Conservation (phyloP, 352 stramenopile genomes). For the Peronospora belbahrii region DNA sequence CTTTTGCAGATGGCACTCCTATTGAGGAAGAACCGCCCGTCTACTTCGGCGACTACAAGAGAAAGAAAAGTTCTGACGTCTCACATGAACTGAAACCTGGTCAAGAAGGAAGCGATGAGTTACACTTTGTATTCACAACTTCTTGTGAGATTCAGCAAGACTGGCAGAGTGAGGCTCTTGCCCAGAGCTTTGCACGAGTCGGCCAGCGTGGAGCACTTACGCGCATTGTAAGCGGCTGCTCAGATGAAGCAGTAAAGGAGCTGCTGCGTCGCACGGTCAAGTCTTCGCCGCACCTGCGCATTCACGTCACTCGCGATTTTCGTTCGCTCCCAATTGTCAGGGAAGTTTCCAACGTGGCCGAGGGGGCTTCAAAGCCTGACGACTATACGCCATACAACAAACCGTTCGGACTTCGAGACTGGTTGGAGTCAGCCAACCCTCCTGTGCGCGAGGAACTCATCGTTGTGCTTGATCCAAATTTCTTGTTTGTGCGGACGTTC, state of each 20-base stretch:
- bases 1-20: conserved; percentile 21
- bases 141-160: conserved; percentile 53
- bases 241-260: conserved; percentile 30
- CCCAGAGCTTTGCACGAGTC: conserved; percentile 52
- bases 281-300: conserved; percentile 34
- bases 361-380: conserved; percentile 27
- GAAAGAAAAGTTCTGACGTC: conserved; percentile 16
- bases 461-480: conserved; percentile 62
- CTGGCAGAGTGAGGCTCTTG: conserved; percentile 69
- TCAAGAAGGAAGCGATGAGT: conserved; percentile 40
- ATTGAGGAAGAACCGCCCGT: conserved; percentile 28
- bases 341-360: conserved; percentile 12
- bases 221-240: conserved; percentile 62
- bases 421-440: conserved; percentile 55
- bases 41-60: conserved; percentile 46
- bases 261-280: conserved; percentile 29
- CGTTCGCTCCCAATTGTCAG: conserved; percentile 26
- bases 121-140: conserved; percentile 75
- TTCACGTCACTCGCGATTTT: conserved; percentile 57
- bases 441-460: conserved; percentile 45
- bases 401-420: conserved; percentile 65
- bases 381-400: conserved; percentile 60
- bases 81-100: conserved; percentile 19
- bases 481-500: conserved; percentile 65
- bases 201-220: conserved; percentile 54